Conservation (phyloP, 129 eudicot species). For the Saussurea involucrata region DNA sequence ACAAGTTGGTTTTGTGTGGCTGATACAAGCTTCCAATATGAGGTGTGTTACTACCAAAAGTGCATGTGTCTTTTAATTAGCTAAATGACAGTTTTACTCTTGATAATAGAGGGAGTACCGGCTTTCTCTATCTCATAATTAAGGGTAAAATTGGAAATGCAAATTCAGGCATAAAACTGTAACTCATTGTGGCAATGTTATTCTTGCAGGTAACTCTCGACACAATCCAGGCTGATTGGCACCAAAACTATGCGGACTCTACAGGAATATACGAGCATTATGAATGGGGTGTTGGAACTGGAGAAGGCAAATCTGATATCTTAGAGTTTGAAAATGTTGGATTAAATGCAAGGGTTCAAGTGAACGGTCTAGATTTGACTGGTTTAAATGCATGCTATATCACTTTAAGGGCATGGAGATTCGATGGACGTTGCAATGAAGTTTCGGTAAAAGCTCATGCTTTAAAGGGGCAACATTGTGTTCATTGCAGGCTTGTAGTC, state of each 20-base stretch:
- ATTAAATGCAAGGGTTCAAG: conserved; percentile 64
- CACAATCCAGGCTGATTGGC: conserved; percentile 91
- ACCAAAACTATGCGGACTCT: conserved; percentile 68
- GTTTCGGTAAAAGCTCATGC: conserved; percentile 95
- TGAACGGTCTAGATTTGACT: conserved; percentile 68
- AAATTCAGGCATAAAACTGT: background rate
- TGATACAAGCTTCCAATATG: conserved; percentile 85
- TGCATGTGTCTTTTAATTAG: background rate
- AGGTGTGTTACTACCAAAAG: conserved; percentile 43
- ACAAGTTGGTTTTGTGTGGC: conserved; percentile 93
- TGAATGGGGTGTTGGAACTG: conserved; percentile 98
- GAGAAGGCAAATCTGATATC: conserved; percentile 93
- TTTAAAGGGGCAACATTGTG: conserved; percentile 83
- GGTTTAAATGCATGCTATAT: conserved; percentile 78
- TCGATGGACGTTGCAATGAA: conserved; percentile 80
- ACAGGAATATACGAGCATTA: conserved; percentile 73
- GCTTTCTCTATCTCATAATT: background rate
- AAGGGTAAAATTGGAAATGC: background rate
- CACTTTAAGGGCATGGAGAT: conserved; percentile 92
- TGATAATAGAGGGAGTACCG: background rate
- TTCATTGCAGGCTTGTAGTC: conserved; percentile 90
- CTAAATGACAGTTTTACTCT: background rate
- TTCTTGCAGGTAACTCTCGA: conserved; percentile 73
- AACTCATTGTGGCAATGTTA: conserved; percentile 16
- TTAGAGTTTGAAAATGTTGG: conserved; percentile 96